Percentiles rank a stretch among this genome's conserved stretches.
Conservation (phyloP, 495 filamentous ascomycete genomes). For the Neurospora intermedia region DNA sequence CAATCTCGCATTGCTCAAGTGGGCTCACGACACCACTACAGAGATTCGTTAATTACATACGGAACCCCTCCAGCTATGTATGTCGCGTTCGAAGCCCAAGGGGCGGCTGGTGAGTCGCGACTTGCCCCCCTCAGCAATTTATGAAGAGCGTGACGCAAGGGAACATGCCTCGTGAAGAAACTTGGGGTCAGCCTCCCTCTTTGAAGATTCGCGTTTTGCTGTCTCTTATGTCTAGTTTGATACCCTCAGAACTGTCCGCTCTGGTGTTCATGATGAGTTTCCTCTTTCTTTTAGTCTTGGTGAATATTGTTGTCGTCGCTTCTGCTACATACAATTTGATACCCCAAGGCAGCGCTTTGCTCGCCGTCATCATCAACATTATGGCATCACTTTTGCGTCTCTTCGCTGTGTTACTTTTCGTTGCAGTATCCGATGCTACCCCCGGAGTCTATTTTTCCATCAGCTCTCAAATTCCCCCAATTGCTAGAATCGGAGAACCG, state of each 20-base stretch:
- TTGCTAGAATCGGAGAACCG: slow-evolving; percentile 51
- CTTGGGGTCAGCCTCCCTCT: neutral
- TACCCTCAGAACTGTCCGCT: neutral
- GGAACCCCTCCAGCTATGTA: neutral
- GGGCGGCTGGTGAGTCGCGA: neutral
- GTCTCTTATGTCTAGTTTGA: neutral
- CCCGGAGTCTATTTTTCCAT: slow-evolving; percentile 53
- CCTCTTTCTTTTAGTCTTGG: neutral
- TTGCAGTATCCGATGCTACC: slow-evolving; percentile 25
- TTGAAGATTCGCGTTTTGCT: neutral
- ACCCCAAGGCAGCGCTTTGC: neutral
- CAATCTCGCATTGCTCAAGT: neutral
- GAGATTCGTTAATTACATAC: neutral
- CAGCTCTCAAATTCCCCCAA: slow-evolving; percentile 67
- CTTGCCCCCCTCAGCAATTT: neutral
- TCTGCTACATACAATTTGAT: neutral
- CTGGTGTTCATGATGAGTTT: neutral
- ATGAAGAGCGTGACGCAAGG: neutral
- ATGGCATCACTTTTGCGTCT: slow-evolving; percentile 9
- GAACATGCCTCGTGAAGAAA: neutral
- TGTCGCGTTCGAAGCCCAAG: neutral
- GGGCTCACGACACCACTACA: neutral
- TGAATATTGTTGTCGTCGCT: neutral
- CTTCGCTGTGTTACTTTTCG: slow-evolving; percentile 11
- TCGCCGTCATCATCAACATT: neutral